Base-by-base conservation (phyloP, 129 eudicot species). In the Pulicaria dysenterica region DNA sequence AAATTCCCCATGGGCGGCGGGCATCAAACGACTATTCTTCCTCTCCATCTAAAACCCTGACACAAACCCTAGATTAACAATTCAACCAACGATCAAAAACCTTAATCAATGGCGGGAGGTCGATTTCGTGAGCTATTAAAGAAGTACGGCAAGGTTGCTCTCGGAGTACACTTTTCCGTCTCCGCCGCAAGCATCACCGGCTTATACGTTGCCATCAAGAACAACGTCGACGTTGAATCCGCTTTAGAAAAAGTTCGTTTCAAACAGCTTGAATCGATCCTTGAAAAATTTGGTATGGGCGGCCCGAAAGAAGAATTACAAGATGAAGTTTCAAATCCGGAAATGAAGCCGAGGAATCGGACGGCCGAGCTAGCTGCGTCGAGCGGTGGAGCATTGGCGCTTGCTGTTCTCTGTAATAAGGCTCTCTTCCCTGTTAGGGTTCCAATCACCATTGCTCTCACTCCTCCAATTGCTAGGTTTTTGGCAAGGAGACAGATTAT, bases 361-460 rank as follows among this genome's bases (percentile, higher is more conserved):
- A 94, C 99, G 17, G 91, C 96, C 0, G 97, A 94, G 82, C 77
- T 90, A 6, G 91, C 83, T 49, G 85, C 94, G 5, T 81, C 97
- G n/a, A 79, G 88, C 54, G 99, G 99, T 3, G 99, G 99, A 7
- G 99, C 99, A 0, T 51, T 94, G 7, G 96, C 97, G 5, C 19
- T 94, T 58, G 99, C 99, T 10, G 15, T 94, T n/a, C 82, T 94
- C 42, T 78, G 90, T 39, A 94, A 94, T 73, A 90, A 94, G 77
- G 97, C 99, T 46, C 71, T 94, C 66, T 86, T 94, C 67, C 99
- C 99, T 34, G 75, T 90, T 9, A 83, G 99, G 69, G 96, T 94
- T 77, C 99, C 99, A 64, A 86, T 94, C 60, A 94, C 99, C 0
- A 5, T 94, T n/a, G 99, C 96, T 2, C 78, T 94, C 40, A 94